Evolutionary conservation across 1,139 yeast species (phyloP).

Genomic region (Lodderomyces orthopsilosis): DNA sequence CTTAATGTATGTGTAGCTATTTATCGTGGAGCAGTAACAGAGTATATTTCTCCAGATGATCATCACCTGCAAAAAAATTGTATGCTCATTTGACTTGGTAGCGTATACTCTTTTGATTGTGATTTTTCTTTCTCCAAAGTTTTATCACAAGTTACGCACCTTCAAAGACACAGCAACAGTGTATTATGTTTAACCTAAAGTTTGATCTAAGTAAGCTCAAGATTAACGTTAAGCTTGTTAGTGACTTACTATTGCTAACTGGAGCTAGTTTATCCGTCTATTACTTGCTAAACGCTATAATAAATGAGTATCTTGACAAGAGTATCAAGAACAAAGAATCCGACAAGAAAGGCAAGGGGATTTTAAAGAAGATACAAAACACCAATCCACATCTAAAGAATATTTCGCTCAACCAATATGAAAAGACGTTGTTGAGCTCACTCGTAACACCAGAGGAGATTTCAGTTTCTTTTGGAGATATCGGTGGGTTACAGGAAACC

Average conservation of each 20-base stretch:
- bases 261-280: constrained; percentile 85
- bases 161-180: no score
- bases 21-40: not conserved
- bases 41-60: not conserved
- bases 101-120: not conserved
- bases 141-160: no score
- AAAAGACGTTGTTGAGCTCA: constrained; percentile 68
- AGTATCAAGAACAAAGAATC: constrained; percentile 57
- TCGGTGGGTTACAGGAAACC: constrained; percentile 84
- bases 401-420: constrained; percentile 69
- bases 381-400: constrained; percentile 58
- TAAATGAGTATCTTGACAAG: constrained; percentile 52
- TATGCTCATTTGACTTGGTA: not conserved
- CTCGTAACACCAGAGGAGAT: constrained; percentile 86
- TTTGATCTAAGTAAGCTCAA: constrained; percentile 42
- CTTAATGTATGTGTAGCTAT: not conserved
- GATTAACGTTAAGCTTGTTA: constrained; percentile 52
- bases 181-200: constrained; percentile 29
- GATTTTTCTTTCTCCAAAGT: not conserved
- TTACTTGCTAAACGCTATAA: constrained; percentile 59
- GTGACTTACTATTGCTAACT: constrained; percentile 69
- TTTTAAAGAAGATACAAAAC: constrained; percentile 57
- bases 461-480: constrained; percentile 67
- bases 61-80: not conserved
- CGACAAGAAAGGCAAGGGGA: constrained; percentile 62